Percentiles rank a stretch among this genome's conserved stretches.
Conservation (phyloP, 805 yeast species). For the Clavispora fructus region DNA sequence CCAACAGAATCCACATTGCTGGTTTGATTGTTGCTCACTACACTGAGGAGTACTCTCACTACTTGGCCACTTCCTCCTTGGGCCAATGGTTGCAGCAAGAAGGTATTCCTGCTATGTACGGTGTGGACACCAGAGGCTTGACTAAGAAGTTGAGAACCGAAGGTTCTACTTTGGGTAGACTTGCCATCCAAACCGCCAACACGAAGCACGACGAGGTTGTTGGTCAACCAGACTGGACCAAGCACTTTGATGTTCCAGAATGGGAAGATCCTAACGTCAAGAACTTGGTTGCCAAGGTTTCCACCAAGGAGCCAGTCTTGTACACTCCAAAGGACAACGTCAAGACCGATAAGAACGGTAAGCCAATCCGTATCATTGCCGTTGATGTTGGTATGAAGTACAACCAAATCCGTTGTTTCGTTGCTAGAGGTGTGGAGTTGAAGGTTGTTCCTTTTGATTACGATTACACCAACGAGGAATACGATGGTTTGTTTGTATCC, state of each 20-base stretch:
- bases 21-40: slow-evolving; percentile 96
- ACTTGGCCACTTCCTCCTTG: slow-evolving; percentile 84
- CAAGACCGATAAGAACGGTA: slow-evolving; percentile 63
- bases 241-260: slow-evolving; percentile 67
- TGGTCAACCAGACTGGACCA: slow-evolving; percentile 47
- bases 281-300: slow-evolving; percentile 89
- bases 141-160: slow-evolving; percentile 88
- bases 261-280: slow-evolving; percentile 91
- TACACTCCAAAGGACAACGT: slow-evolving; percentile 63
- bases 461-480: slow-evolving; percentile 72
- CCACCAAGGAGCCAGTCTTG: slow-evolving; percentile 67
- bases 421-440: slow-evolving; percentile 92
- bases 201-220: slow-evolving; percentile 28
- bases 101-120: slow-evolving; percentile 93
- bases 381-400: slow-evolving; percentile 97
- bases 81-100: slow-evolving; percentile 91
- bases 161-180: slow-evolving; percentile 91
- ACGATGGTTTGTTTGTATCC: slow-evolving; percentile 92
- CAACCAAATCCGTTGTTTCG: slow-evolving; percentile 96
- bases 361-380: slow-evolving; percentile 76
- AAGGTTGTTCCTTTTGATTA: slow-evolving; percentile 95
- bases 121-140: slow-evolving; percentile 93
- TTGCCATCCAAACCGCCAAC: slow-evolving; percentile 52
- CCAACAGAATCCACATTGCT: slow-evolving; percentile 87
- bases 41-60: slow-evolving; percentile 94